Evolutionary conservation across 2,329 filamentous ascomycete species (phyloP), one percentile per base, ranked within the genome.

Genomic region (Venturia effusa): DNA sequence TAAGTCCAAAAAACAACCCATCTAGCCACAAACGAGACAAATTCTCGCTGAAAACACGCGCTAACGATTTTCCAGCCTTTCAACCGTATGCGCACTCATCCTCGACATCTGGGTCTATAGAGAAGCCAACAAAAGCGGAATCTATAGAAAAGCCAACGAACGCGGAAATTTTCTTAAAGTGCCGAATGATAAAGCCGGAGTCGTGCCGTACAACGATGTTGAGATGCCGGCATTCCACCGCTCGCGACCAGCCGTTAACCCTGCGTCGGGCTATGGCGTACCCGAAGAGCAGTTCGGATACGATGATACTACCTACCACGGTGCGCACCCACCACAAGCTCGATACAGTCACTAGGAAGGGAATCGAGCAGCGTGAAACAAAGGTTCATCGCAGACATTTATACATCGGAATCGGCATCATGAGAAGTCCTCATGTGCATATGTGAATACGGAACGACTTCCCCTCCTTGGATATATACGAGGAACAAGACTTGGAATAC

Each of bases 71-170:
- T 10, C 2, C 64, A 77, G 75, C n/a, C 68, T 79, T 2, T 74
- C 78, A 2, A 79, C 81, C 40, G 70, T 82, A 63, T 72, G 77
- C 13, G 76, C 80, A 8, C 69, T 83, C 43, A 69, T 72, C 10
- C 74, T 86, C 54, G 83, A 86, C 69, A 68, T 82, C 40, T 73
- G 77, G 66, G 81, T 82, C 27, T 75, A n/a, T n/a, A n/a, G n/a
- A 74, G 65, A 74, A 75, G 15, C 74, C n/a, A n/a, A n/a, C n/a
- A n/a, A n/a, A n/a, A n/a, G n/a, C n/a, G n/a, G n/a, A n/a, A n/a
- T n/a, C n/a, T n/a, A n/a, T n/a, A n/a, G n/a, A n/a, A n/a, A 75
- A 40, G 73, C 79, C 64, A 79, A 72, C 19, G 72, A 73, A 34
- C 72, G 78, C 19, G 82, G 82, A 10, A 73, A 71, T 5, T 84